These are phyloP conservation scores for Sclerotinia borealis DNA, from an alignment of 2,329 filamentous ascomycete genomes.

Conservation along the genomic window DNA sequence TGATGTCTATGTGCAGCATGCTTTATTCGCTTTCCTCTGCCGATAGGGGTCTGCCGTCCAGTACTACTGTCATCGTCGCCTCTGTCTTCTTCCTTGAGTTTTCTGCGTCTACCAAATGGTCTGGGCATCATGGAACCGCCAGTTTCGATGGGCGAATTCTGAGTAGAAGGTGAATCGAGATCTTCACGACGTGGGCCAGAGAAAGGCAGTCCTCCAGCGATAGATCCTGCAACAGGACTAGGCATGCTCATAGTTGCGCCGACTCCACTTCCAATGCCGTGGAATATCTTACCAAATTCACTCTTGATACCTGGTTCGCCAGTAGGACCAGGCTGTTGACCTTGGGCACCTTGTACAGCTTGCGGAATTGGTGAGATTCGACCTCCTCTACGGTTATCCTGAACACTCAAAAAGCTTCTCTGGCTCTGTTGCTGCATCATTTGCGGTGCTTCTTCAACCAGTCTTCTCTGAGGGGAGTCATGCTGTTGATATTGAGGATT, in stretches of 20 bases:
- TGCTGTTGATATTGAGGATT: slow-evolving; percentile 40
- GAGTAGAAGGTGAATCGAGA: slow-evolving; percentile 36
- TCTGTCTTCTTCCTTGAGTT: slow-evolving; percentile 69
- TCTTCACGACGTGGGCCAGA: slow-evolving; percentile 49
- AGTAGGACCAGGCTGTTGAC: slow-evolving; percentile 68
- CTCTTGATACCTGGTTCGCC: slow-evolving; percentile 88
- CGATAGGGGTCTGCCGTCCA: slow-evolving; percentile 54
- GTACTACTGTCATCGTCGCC: slow-evolving; percentile 63
- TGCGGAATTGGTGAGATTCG: slow-evolving; percentile 85
- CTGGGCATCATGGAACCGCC: slow-evolving; percentile 35
- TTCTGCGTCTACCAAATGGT: slow-evolving; percentile 46
- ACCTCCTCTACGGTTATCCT: slow-evolving; percentile 71
- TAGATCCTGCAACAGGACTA: slow-evolving; percentile 45
- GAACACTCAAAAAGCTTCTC: slow-evolving; percentile 65
- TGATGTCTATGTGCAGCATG: slow-evolving; percentile 35
- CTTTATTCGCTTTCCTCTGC: slow-evolving; percentile 60
- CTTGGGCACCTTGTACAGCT: slow-evolving; percentile 86
- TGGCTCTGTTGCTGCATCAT: slow-evolving; percentile 50
- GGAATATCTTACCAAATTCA: slow-evolving; percentile 92
- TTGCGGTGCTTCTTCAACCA: slow-evolving; percentile 45
- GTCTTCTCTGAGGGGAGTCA: slow-evolving; percentile 39
- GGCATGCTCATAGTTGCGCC: slow-evolving; percentile 45
- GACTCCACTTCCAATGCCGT: slow-evolving; percentile 74
- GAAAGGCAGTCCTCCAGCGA: slow-evolving; percentile 43
- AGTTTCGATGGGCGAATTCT: slow-evolving; percentile 38